phyloP scores from a whole-genome alignment of 257 asterid genomes.

The Capsicum chinense region DNA sequence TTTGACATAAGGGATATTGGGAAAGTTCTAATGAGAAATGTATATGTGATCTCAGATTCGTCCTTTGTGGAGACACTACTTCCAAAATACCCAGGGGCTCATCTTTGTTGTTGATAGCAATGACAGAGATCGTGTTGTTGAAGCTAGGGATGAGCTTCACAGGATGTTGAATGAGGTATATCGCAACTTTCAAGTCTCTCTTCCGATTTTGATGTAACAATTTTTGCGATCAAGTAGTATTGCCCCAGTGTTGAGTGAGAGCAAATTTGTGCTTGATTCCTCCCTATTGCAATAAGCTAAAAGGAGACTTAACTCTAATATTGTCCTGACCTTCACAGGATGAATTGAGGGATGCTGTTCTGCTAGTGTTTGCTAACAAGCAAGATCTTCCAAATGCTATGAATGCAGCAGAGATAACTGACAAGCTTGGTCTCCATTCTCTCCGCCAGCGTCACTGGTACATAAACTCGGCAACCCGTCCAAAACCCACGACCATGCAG shows the following conservation, averaged over 20 bases:
- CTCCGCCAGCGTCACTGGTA: constrained; percentile 33
- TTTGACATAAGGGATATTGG: neutral
- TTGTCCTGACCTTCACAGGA: neutral
- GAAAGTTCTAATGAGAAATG: neutral
- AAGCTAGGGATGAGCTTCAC: constrained; percentile 20
- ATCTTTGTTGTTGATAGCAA: constrained; percentile 24
- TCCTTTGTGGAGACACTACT: constrained; percentile 26
- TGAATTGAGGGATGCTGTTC: constrained; percentile 30
- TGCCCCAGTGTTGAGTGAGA: neutral
- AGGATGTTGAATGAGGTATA: constrained; percentile 24
- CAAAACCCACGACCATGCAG: too few relatives aligned
- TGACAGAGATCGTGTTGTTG: constrained; percentile 19
- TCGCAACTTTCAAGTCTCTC: neutral
- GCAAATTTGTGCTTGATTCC: neutral
- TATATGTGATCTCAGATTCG: constrained; percentile 11
- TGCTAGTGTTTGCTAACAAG: constrained; percentile 27
- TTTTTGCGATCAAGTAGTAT: neutral
- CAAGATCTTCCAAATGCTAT: constrained; percentile 22
- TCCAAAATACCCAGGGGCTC: constrained; percentile 19
- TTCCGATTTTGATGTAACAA: neutral
- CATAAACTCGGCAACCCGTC: neutral
- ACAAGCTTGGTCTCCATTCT: constrained; percentile 29
- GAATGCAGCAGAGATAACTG: constrained; percentile 22
- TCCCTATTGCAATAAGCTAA: neutral
- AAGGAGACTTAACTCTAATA: neutral